Evolutionary conservation across 2,329 filamentous ascomycete genomes (phyloP), one percentile per base, ranked within the genome.

Genomic region (Beauveria sp.): DNA sequence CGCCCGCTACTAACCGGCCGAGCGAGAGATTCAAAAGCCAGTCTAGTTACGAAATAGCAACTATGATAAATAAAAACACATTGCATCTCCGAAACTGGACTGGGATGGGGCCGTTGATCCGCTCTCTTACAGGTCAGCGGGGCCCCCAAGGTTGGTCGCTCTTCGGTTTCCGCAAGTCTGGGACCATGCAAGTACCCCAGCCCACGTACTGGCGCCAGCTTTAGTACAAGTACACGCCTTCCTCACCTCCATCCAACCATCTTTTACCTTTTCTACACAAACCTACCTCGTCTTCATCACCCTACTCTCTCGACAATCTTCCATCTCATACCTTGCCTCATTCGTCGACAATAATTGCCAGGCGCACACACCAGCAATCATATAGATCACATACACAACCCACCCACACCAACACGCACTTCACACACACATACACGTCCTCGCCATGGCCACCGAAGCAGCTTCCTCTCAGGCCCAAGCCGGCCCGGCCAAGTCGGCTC

Each of bases 71-170:
- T 14, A 28, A 50, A 26, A 22, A 8, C 14, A 30, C 37, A 24
- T 41, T 34, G 40, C 53, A n/a, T 34, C 41, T 34, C 54, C n/a
- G 14, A 10, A 56, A 56, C 37, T 34, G 28, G 46, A 12, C 24
- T 37, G 51, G 20, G 43, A 56, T 56, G 43, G 54, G 54, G 43
- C 54, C 20, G 12, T 43, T 47, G 44, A 50, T 50, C 46, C 55
- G 55, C 55, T 58, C 55, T 58, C 55, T 50, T 58, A 58, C 55
- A 58, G 55, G 55, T 50, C 55, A 58, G 55, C 55, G 30, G 55
- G 55, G 46, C 30, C n/a, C 30, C 28, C 28, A 14, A 34, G 30
- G 28, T 30, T 51, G 48, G 26, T 28, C 48, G 48, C 16, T 28
- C 16, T 37, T 20, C 52, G 52, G 43, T 20, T 46, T 46, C 28